phyloP scores from a whole-genome alignment of 345 rosid species.

The Moricandia moricandioides region DNA sequence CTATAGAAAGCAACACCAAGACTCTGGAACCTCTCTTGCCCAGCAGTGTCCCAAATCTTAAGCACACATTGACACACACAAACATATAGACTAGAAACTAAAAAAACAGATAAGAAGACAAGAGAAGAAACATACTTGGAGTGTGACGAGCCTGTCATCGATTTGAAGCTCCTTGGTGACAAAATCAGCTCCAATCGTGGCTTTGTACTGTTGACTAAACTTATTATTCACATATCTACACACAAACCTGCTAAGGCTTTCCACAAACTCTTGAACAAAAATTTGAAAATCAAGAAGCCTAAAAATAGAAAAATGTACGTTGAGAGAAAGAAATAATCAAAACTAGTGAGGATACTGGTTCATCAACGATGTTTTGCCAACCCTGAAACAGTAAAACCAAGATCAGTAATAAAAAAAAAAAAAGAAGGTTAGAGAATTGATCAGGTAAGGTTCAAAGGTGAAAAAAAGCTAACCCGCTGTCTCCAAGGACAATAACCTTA shows the following conservation, averaged over 20 bases:
- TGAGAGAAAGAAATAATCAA: background rate
- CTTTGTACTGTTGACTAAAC: conserved; percentile 89
- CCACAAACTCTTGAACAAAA: background rate
- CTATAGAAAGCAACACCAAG: conserved; percentile 88
- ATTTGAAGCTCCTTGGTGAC: conserved; percentile 84
- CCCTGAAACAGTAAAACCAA: conserved; percentile 48
- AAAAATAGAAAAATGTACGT: background rate
- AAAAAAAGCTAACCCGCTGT: conserved; percentile 69
- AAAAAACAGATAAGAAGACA: background rate
- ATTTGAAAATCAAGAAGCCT: background rate
- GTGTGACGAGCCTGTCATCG: conserved; percentile 79
- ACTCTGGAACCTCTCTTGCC: conserved; percentile 89
- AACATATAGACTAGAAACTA: background rate
- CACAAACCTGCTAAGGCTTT: conserved; percentile 15
- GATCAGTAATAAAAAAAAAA: background rate
- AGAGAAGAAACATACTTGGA: conserved; percentile 51
- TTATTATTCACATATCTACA: conserved; percentile 60
- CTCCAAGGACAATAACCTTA: conserved; percentile 97
- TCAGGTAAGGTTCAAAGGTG: background rate
- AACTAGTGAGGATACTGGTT: conserved; percentile 80
- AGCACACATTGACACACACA: background rate
- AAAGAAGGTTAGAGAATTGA: background rate
- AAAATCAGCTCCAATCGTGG: conserved; percentile 89
- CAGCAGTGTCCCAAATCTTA: conserved; percentile 93
- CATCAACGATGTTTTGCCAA: conserved; percentile 99